Evolutionary conservation across 1,139 yeast genomes (phyloP).

Genomic region (Williopsis jadinii): DNA sequence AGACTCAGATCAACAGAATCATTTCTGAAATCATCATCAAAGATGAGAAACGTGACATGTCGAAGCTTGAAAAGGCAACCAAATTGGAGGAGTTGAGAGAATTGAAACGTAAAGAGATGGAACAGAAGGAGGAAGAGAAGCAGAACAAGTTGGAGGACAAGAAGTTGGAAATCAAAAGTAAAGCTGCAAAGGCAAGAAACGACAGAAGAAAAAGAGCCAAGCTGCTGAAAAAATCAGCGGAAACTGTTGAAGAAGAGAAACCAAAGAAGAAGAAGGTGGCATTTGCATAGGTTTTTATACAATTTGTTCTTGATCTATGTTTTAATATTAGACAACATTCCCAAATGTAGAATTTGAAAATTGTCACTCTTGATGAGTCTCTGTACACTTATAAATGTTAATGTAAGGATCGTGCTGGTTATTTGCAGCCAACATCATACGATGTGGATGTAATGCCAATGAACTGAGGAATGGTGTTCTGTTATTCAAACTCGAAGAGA

Average conservation of each 20-base stretch:
- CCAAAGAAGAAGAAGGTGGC: slow-evolving; percentile 34
- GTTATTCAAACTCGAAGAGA: slow-evolving; percentile 30
- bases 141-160: slow-evolving; percentile 64
- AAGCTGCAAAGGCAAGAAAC: slow-evolving; percentile 61
- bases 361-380: slow-evolving; percentile 11
- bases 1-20: slow-evolving; percentile 56
- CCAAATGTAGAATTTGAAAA: background rate
- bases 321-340: too few relatives aligned
- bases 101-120: slow-evolving; percentile 78
- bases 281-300: slow-evolving; percentile 11
- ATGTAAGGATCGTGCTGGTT: slow-evolving; percentile 76
- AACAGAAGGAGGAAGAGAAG: slow-evolving; percentile 70
- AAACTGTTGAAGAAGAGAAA: slow-evolving; percentile 12
- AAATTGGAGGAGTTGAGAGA: slow-evolving; percentile 88
- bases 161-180: slow-evolving; percentile 68
- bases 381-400: slow-evolving; percentile 52
- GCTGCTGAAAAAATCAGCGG: slow-evolving; percentile 31
- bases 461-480: slow-evolving; percentile 50
- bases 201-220: slow-evolving; percentile 66
- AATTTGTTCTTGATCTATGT: background rate
- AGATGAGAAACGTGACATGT: slow-evolving; percentile 75
- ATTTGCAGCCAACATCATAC: slow-evolving; percentile 87
- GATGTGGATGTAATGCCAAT: slow-evolving; percentile 83
- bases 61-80: slow-evolving; percentile 83
- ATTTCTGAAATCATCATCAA: slow-evolving; percentile 78